These are phyloP conservation scores for Talaromyces verruculosus DNA, from an alignment of 2,329 filamentous ascomycete genomes.

Conservation along the genomic window DNA sequence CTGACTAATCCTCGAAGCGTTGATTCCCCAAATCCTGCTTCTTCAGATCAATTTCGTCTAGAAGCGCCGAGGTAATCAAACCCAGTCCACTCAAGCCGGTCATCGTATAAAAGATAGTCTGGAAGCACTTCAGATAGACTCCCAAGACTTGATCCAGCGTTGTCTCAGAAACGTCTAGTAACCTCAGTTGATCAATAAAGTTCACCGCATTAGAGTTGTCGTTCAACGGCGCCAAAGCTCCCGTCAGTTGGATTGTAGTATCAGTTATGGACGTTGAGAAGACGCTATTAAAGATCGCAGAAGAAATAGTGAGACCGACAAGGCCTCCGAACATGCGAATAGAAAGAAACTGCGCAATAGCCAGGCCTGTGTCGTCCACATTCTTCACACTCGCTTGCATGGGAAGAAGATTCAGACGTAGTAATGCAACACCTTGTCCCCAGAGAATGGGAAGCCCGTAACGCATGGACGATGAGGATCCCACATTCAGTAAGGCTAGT, in stretches of 20 bases:
- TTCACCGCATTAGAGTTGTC: background rate
- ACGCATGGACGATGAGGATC: background rate
- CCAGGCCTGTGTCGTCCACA: slow-evolving; percentile 1
- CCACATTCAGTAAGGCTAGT: slow-evolving; percentile 1
- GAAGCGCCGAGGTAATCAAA: background rate
- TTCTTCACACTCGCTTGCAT: slow-evolving; percentile 12
- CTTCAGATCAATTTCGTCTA: background rate
- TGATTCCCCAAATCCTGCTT: background rate
- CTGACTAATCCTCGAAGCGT: background rate
- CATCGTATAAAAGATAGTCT: slow-evolving; percentile 8
- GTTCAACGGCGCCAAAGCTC: background rate
- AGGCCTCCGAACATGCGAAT: slow-evolving; percentile 9
- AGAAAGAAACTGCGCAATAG: background rate
- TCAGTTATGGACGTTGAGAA: background rate
- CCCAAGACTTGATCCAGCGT: background rate
- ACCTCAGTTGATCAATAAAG: slow-evolving; percentile 4
- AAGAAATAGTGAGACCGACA: background rate
- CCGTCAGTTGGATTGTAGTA: background rate
- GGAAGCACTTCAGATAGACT: slow-evolving; percentile 3
- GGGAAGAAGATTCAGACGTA: background rate
- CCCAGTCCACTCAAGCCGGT: background rate
- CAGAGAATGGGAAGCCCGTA: slow-evolving; percentile 10
- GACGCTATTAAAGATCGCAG: background rate
- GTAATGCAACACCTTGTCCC: slow-evolving; percentile 9
- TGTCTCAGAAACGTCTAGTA: background rate